Percentiles rank a stretch among this genome's conserved stretches.
phyloP scores from a whole-genome alignment of 202 grass and related monocot species.

The Carex sylvatica region DNA sequence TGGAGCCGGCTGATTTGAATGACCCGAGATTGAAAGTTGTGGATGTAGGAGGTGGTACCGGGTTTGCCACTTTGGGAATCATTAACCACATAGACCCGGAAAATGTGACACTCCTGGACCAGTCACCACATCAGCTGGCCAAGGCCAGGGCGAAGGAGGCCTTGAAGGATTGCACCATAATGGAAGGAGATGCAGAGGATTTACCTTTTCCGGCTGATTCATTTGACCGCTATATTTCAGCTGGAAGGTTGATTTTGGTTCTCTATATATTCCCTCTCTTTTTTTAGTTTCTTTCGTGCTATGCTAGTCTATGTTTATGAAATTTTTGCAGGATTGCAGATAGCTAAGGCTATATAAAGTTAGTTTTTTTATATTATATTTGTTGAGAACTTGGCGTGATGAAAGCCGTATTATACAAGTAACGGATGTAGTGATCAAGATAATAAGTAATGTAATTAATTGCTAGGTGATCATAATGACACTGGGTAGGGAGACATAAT shows the following conservation, averaged over 20 bases:
- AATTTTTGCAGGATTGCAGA: too few relatives aligned
- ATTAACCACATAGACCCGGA: constrained; percentile 55
- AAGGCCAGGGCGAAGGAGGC: constrained; percentile 76
- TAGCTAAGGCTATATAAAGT: too few relatives aligned
- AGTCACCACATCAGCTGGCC: constrained; percentile 88
- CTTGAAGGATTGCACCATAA: constrained; percentile 65
- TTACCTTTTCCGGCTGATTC: constrained; percentile 69
- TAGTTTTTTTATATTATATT: too few relatives aligned
- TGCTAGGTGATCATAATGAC: too few relatives aligned
- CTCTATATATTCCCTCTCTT: neutral
- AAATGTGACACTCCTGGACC: constrained; percentile 88
- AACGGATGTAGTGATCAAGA: neutral
- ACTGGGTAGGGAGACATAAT: neutral
- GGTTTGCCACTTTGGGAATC: constrained; percentile 87
- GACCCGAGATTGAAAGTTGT: constrained; percentile 56
- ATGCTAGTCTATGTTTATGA: too few relatives aligned
- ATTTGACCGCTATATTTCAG: constrained; percentile 81
- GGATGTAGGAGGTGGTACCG: constrained; percentile 81
- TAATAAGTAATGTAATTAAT: neutral
- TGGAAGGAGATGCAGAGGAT: constrained; percentile 92
- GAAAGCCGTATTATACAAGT: neutral
- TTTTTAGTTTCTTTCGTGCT: too few relatives aligned
- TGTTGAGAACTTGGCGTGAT: too few relatives aligned
- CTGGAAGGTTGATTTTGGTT: constrained; percentile 58
- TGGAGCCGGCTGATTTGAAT: constrained; percentile 73